Base-by-base conservation (phyloP, 2,329 filamentous ascomycete genomes). In the Ceratocystis albifundus region DNA sequence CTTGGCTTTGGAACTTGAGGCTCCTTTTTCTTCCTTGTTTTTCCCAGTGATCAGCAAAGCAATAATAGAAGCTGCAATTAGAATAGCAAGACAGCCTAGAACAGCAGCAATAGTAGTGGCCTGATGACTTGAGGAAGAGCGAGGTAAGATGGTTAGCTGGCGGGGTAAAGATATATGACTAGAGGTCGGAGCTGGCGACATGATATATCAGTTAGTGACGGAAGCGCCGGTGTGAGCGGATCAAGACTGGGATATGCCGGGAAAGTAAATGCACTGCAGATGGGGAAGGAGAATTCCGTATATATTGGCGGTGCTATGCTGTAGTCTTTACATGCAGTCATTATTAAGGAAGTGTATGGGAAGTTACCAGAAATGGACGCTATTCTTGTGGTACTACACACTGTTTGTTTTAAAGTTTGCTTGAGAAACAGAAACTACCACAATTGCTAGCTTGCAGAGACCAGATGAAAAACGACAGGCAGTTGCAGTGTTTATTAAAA, bases 51-150 rank as follows among this genome's bases (percentile, higher is more conserved):
- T 5, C 32, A 59, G 12, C 17, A 59, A 17, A n/a, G 17, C 55
- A n/a, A 32, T 59, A 5, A 36, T 36, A 15, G 55, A 59, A n/a
- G 55, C 55, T 15, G 55, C 55, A n/a, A 59, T 59, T 15, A 59
- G 55, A 17, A 59, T n/a, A n/a, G 55, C 55, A 59, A 59, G 55
- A 59, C n/a, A 59, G 25, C 55, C 55, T 3, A 59, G 8, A 59
- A 59, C 55, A 36, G 28, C 55, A 36, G 55, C 55, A 36, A 59
- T 59, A 8, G 55, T 59, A 1, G 55, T 59, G 8, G 55, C 55
- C 28, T 32, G 55, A 3, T 32, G 55, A 7, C 36, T 17, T 10
- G 55, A 59, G n/a, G 55, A 10, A n/a, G 55, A 59, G 15, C 55
- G 55, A 8, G 25, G 15, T 0, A 4, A 10, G 32, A 59, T 17